These are phyloP conservation scores for Cladosporium sphaerospermum DNA, from an alignment of 2,329 filamentous ascomycete species.

Conservation along the genomic window DNA sequence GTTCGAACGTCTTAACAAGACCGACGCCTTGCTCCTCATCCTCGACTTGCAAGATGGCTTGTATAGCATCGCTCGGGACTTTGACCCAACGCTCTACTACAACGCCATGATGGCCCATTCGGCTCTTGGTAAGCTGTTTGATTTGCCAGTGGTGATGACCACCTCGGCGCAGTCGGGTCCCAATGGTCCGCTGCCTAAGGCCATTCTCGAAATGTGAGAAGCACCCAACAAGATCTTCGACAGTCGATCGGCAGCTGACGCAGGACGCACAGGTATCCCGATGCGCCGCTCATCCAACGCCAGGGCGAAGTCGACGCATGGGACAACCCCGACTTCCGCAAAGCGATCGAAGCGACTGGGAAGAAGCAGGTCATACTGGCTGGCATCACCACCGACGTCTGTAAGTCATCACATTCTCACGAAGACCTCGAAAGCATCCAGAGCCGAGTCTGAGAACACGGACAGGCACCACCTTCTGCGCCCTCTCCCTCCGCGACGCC, in stretches of 20 bases:
- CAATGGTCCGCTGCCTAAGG: constrained; percentile 64
- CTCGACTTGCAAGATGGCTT: constrained; percentile 57
- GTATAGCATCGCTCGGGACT: constrained; percentile 58
- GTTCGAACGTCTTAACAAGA: constrained; percentile 37
- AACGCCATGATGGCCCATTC: constrained; percentile 64
- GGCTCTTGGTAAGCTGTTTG: constrained; percentile 58
- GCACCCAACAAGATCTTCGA: not conserved
- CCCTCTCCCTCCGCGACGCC: constrained; percentile 62
- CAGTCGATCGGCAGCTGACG: not conserved
- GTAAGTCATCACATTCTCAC: constrained; percentile 32
- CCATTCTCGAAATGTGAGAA: constrained; percentile 48
- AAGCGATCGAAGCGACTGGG: constrained; percentile 57
- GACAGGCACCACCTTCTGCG: constrained; percentile 61
- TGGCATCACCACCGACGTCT: constrained; percentile 70
- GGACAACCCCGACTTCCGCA: constrained; percentile 65
- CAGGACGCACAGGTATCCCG: constrained; percentile 50
- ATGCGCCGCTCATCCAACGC: constrained; percentile 59
- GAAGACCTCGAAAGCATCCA: not conserved
- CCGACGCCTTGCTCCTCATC: constrained; percentile 45
- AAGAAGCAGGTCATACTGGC: constrained; percentile 66
- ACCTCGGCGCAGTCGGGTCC: constrained; percentile 63
- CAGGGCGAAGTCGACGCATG: constrained; percentile 70
- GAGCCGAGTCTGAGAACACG: not conserved
- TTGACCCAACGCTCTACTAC: constrained; percentile 57
- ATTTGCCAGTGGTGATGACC: constrained; percentile 63